Evolutionary conservation across 805 yeast genomes (phyloP).

Genomic region (Nakazawaea peltata): DNA sequence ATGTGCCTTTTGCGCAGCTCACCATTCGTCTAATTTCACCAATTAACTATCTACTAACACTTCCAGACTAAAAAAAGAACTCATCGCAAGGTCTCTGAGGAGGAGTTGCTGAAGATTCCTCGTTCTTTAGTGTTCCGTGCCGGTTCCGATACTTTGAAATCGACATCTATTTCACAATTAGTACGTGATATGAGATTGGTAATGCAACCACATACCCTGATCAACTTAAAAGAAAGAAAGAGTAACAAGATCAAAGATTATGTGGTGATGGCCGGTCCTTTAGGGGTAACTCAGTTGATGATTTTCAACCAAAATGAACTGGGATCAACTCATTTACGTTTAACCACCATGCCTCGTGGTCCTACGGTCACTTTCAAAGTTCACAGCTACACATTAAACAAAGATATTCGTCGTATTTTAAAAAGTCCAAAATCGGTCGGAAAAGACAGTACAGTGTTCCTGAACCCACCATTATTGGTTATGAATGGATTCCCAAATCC

Average conservation of each 20-base stretch:
- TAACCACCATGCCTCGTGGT: constrained; percentile 87
- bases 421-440: constrained; percentile 74
- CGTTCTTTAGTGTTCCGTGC: constrained; percentile 90
- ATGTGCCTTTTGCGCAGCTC: not conserved
- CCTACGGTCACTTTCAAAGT: constrained; percentile 87
- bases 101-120: constrained; percentile 68
- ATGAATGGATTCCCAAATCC: constrained; percentile 84
- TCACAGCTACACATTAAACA: constrained; percentile 66
- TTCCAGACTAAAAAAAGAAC: constrained; percentile 72
- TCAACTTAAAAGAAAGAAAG: constrained; percentile 78
- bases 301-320: constrained; percentile 74
- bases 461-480: constrained; percentile 83
- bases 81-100: constrained; percentile 59
- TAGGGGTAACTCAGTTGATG: constrained; percentile 85
- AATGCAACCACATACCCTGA: constrained; percentile 97
- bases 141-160: constrained; percentile 61
- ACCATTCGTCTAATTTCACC: no score
- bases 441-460: constrained; percentile 52
- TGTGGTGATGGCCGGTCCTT: constrained; percentile 97
- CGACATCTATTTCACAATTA: constrained; percentile 75
- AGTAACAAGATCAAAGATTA: constrained; percentile 84
- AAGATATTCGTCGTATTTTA: constrained; percentile 66
- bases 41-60: not conserved
- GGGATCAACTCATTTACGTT: constrained; percentile 75
- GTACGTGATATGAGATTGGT: constrained; percentile 81